phyloP scores from a whole-genome alignment of 1,284 basidiomycete species.

The Phlebopus sp. region DNA sequence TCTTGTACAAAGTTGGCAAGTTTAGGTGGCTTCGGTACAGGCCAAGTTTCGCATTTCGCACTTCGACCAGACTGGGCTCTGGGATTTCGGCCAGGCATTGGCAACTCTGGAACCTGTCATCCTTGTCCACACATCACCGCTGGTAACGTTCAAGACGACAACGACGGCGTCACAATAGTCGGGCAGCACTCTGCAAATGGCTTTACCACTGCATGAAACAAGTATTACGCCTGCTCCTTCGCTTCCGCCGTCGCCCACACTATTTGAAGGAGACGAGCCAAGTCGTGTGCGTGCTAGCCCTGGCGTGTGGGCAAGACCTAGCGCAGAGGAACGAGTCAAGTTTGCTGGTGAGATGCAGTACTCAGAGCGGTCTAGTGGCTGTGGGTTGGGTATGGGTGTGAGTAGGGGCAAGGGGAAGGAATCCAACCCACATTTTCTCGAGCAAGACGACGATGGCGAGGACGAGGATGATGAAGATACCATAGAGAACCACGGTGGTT shows the following conservation, averaged over 20 bases:
- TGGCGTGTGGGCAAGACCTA: slow-evolving; percentile 31
- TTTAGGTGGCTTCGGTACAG: no score
- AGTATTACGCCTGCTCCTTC: slow-evolving; percentile 22
- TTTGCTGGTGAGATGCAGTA: slow-evolving; percentile 7
- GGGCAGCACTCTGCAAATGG: not conserved
- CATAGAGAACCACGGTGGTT: slow-evolving; percentile 20
- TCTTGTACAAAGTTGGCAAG: no score
- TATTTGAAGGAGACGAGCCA: slow-evolving; percentile 40
- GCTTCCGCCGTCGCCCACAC: slow-evolving; percentile 38
- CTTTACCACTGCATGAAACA: not conserved
- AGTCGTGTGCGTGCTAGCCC: slow-evolving; percentile 19
- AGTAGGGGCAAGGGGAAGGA: slow-evolving; percentile 29
- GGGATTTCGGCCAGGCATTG: slow-evolving; percentile 2
- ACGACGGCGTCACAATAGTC: not conserved
- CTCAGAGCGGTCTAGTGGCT: slow-evolving; percentile 16
- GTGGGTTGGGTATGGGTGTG: slow-evolving; percentile 9
- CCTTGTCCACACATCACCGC: slow-evolving; percentile 1
- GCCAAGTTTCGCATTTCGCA: no score
- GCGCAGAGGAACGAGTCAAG: slow-evolving; percentile 15
- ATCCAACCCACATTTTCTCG: slow-evolving; percentile 5
- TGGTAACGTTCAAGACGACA: slow-evolving; percentile 2
- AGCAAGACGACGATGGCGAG: slow-evolving; percentile 21
- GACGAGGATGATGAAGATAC: slow-evolving; percentile 32
- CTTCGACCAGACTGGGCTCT: slow-evolving; percentile 6
- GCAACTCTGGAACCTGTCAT: slow-evolving; percentile 15